Base-by-base conservation (phyloP, 371 early-diverging fungal species). In the Haplosporangium sp. region DNA sequence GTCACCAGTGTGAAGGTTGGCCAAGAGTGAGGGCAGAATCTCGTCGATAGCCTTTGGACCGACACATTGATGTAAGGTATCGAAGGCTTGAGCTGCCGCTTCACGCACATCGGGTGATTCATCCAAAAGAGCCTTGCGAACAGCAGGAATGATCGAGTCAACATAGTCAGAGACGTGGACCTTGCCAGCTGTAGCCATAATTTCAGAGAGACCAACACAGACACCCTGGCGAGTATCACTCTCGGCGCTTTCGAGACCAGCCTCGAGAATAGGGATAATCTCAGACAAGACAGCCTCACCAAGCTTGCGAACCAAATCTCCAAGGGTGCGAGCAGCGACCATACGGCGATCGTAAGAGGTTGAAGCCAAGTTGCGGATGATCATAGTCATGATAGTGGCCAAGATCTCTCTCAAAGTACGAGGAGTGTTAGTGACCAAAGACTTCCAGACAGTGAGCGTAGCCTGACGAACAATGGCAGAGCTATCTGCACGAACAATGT, bases 391-490 rank as follows among this genome's bases (percentile, higher is more conserved):
- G 86, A 98, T 90, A 10, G 89, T 85, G 39, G 94, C 88, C 82
- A 99, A 73, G 70, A 97, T 96, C 79, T 98, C 97, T 88, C 96
- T 96, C 77, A 98, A 87, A 8, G 96, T 96, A 65, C 98, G 94
- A 67, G 99, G 99, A 38, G 98, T 98, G 87, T 99, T 98, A 77
- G 87, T 85, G 9, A 98, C 97, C 72, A 98, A 89, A 57, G 91
- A 86, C 89, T 98, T 98, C 99, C 99, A 99, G 50, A 98, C 97
- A 53, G 90, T 87, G 61, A 96, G 85, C 50, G 97, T 86, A 53
- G 95, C 89, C 45, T 79, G 79, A 61, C 99, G 93, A 65, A 98
- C 98, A 74, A 94, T 86, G 55, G 93, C 94, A 71, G 91, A 89
- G 73, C 87, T 76, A 74, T 96, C 96, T 71, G 89, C 90, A 64